Conservation (phyloP, 495 filamentous ascomycete species). For the Echria macrotheca region DNA sequence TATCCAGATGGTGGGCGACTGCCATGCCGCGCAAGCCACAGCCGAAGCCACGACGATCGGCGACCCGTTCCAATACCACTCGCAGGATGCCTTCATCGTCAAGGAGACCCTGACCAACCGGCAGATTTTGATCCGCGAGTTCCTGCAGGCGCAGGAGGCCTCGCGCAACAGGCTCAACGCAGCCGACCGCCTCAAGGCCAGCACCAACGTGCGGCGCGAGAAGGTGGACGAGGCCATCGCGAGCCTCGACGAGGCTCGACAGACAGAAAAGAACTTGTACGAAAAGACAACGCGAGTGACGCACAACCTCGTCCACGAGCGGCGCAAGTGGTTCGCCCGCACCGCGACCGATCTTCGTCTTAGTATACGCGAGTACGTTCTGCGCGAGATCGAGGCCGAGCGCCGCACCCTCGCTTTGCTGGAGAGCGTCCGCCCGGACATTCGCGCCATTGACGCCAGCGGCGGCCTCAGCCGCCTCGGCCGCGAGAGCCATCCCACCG, state of each 20-base stretch:
- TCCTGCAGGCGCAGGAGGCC: constrained; percentile 77
- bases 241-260: constrained; percentile 78
- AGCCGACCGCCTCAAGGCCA: constrained; percentile 81
- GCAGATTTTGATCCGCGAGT: constrained; percentile 94
- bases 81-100: constrained; percentile 92
- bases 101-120: constrained; percentile 98
- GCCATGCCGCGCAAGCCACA: constrained; percentile 94
- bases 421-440: constrained; percentile 86
- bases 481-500: constrained; percentile 75
- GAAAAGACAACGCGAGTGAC: constrained; percentile 85
- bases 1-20: constrained; percentile 88
- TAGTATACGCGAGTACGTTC: constrained; percentile 83
- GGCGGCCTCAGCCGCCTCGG: constrained; percentile 86
- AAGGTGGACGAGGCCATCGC: constrained; percentile 96
- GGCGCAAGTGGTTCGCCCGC: constrained; percentile 82
- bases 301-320: constrained; percentile 79
- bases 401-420: constrained; percentile 85
- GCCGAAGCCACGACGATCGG: constrained; percentile 92
- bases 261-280: constrained; percentile 68
- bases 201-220: constrained; percentile 75
- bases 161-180: constrained; percentile 74
- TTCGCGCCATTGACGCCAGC: constrained; percentile 83
- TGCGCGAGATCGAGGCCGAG: constrained; percentile 94
- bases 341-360: constrained; percentile 75
- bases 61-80: constrained; percentile 93